Percentiles rank a stretch among this genome's conserved stretches.
phyloP scores from a whole-genome alignment of 176 grass and related monocot species.

The Microstegium vimineum region DNA sequence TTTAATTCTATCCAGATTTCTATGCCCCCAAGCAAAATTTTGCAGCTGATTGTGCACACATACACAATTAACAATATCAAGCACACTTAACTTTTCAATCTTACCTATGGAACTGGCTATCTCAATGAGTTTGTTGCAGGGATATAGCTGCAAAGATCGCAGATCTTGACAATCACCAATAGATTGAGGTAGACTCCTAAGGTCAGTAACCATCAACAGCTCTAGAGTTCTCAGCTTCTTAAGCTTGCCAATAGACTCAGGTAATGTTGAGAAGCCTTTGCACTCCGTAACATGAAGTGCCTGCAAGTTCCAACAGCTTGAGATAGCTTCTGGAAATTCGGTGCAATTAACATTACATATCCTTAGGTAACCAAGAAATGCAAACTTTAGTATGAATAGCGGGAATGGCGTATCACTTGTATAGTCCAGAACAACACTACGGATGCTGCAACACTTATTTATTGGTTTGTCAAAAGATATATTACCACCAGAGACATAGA shows the following conservation, averaged over 20 bases:
- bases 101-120: neutral
- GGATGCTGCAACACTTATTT: neutral
- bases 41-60: neutral
- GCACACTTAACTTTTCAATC: neutral
- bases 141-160: neutral
- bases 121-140: neutral
- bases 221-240: constrained; percentile 9
- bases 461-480: neutral
- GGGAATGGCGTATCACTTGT: neutral
- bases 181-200: constrained; percentile 12
- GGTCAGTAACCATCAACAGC: neutral
- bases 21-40: neutral
- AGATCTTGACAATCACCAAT: neutral
- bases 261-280: neutral
- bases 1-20: neutral
- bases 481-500: neutral
- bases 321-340: constrained; percentile 6
- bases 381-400: neutral
- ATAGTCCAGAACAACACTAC: neutral
- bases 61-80: neutral
- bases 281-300: neutral
- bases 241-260: constrained; percentile 14
- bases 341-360: neutral
- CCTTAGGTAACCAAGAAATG: constrained; percentile 11
- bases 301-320: constrained; percentile 17